Conservation (phyloP, 129 eudicot species). For the Apium graveolens region DNA sequence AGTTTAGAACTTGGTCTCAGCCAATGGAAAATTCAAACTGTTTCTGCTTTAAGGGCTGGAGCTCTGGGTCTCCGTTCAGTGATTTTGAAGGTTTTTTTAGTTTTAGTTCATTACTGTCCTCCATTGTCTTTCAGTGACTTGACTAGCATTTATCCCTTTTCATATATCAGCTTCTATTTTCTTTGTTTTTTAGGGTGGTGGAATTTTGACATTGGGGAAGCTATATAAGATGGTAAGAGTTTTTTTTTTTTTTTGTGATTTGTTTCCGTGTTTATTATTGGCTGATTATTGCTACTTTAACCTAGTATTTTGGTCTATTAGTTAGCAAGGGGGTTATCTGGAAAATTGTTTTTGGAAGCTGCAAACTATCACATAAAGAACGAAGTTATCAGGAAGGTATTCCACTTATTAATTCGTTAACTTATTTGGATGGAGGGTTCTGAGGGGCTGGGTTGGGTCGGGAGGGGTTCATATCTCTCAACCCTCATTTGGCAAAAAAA, state of each 20-base stretch:
- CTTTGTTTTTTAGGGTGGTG: constrained; percentile 62
- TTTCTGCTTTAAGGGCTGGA: constrained; percentile 66
- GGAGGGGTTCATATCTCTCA: too few species aligned
- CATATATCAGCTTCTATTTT: constrained; percentile 3
- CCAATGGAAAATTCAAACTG: constrained; percentile 67
- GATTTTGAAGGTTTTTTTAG: constrained; percentile 52
- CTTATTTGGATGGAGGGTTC: too few species aligned
- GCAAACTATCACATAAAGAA: constrained; percentile 80
- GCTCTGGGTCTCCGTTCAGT: constrained; percentile 45
- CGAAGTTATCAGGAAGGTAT: constrained; percentile 30
- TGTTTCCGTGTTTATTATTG: constrained; percentile 6
- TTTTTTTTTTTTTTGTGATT: not conserved
- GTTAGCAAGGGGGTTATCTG: constrained; percentile 69
- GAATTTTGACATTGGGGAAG: constrained; percentile 65
- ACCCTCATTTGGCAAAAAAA: too few species aligned
- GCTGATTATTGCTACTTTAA: not conserved
- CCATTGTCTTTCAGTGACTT: not conserved
- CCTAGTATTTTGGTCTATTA: constrained; percentile 20
- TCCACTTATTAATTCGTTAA: too few species aligned
- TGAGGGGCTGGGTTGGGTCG: too few species aligned
- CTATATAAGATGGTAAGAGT: constrained; percentile 56
- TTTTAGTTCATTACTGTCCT: not conserved
- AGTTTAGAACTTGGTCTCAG: constrained; percentile 64
- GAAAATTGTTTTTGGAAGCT: constrained; percentile 56
- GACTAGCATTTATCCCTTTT: not conserved